Evolutionary conservation across 805 yeast genomes (phyloP), one percentile per base, ranked within the genome.

Genomic region (Lipomyces sp.): DNA sequence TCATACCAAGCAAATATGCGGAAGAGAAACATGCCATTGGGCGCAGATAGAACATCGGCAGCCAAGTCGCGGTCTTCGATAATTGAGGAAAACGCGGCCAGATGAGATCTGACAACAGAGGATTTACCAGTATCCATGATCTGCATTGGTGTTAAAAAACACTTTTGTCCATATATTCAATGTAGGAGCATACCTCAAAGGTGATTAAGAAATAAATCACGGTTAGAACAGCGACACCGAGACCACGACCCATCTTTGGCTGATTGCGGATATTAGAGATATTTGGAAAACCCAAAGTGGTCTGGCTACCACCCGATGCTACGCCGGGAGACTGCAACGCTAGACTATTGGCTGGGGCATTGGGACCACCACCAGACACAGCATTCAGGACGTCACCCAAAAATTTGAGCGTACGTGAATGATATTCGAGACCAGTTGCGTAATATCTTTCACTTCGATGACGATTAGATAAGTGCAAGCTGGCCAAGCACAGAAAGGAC

Each of bases 1-100:
- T 67, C 70, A 60, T 67, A 67, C 70, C 70, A 67, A 8, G 70
- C 70, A 55, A 67, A 67, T 3, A 67, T 57, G 33, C 68, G 60
- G 37, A 64, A 67, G n/a, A 67, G 58, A 32, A 63, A 64, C 65
- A 61, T 67, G 58, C 70, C 70, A 39, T 67, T 67, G 3, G 69
- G 63, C 3, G 70, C 65, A 1, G 68, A 53, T 7, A 67, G 63
- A 2, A 67, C 65, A 30, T 67, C 70, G 7, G 65, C 64, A 4
- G 70, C 70, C 33, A 67, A 61, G 8, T 65, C 67, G 30, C 64
- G 67, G 24, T 67, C 68, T 59, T 63, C 60, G 54, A 67, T 64
- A 10, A 67, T 67, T 2, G 70, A 67, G 2, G 68, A 51, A 51
- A 64, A 67, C 33, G 70, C 70, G 2, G 70, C 63, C 35, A 67